Conservation (phyloP, 2,329 filamentous ascomycete genomes). For the Cladosporium sp. region DNA sequence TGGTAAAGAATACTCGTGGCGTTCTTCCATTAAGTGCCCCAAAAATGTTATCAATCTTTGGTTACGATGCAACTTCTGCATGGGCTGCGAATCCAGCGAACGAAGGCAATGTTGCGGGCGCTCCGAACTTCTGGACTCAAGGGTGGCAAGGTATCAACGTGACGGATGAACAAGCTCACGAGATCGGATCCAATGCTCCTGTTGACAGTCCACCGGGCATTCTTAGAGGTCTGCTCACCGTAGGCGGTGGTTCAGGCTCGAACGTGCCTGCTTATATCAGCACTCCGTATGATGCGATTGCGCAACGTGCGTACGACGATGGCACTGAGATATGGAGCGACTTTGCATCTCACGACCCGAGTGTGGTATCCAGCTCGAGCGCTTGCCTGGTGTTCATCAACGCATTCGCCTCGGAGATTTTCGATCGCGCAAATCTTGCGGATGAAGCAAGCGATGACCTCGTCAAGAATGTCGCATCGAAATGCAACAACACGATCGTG, state of each 20-base stretch:
- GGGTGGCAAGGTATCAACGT: conserved; percentile 21
- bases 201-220: conserved; percentile 22
- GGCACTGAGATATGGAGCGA: conserved; percentile 59
- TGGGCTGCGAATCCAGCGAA: conserved; percentile 23
- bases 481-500: conserved; percentile 61
- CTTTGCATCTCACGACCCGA: conserved; percentile 46
- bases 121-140: conserved; percentile 16
- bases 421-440: conserved; percentile 34
- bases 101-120: conserved; percentile 5
- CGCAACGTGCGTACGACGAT: conserved; percentile 42
- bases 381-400: conserved; percentile 59
- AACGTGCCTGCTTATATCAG: conserved; percentile 32
- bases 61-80: conserved; percentile 51
- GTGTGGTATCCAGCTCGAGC: conserved; percentile 41
- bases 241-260: conserved; percentile 34
- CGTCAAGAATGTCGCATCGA: conserved; percentile 53
- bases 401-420: conserved; percentile 39
- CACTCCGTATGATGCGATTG: conserved; percentile 34
- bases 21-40: conserved; percentile 51
- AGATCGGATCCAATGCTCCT: conserved; percentile 32
- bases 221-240: conserved; percentile 31
- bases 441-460: conserved; percentile 50
- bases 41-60: conserved; percentile 55
- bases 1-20: conserved; percentile 58
- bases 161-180: conserved; percentile 15